These are phyloP conservation scores for Penicillium sp. DNA, from an alignment of 2,329 filamentous ascomycete genomes.

Conservation along the genomic window DNA sequence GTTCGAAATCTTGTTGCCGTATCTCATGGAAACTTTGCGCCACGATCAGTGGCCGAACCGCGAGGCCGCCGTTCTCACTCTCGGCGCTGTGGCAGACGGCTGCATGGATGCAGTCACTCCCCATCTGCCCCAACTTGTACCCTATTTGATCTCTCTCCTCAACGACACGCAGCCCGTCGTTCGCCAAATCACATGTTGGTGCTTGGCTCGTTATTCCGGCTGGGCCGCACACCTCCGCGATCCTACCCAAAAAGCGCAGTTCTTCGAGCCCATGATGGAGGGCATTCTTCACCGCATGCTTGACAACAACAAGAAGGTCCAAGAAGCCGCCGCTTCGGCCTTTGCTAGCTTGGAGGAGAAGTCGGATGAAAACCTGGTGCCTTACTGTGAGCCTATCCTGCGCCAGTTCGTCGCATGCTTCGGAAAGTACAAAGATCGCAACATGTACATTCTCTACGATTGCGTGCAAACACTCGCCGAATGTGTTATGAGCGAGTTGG, in stretches of 20 bases:
- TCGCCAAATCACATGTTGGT: slow-evolving; percentile 97
- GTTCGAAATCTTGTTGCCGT: slow-evolving; percentile 89
- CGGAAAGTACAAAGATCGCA: slow-evolving; percentile 93
- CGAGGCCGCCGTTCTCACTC: slow-evolving; percentile 89
- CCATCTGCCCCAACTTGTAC: slow-evolving; percentile 85
- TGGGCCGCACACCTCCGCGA: slow-evolving; percentile 82
- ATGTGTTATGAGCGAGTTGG: slow-evolving; percentile 78
- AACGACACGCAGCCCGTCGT: slow-evolving; percentile 87
- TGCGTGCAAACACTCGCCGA: slow-evolving; percentile 97
- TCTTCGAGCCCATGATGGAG: slow-evolving; percentile 96
- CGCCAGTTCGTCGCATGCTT: slow-evolving; percentile 93
- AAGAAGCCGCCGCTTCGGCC: slow-evolving; percentile 92
- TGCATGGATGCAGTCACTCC: slow-evolving; percentile 88
- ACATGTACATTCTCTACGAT: slow-evolving; percentile 98
- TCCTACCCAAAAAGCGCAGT: slow-evolving; percentile 68
- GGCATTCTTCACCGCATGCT: slow-evolving; percentile 93
- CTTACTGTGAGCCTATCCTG: slow-evolving; percentile 87
- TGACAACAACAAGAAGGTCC: slow-evolving; percentile 95
- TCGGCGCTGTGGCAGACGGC: slow-evolving; percentile 92
- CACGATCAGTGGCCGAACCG: slow-evolving; percentile 89
- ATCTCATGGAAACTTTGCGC: slow-evolving; percentile 84
- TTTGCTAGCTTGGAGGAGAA: slow-evolving; percentile 97
- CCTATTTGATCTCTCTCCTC: slow-evolving; percentile 84
- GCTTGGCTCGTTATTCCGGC: slow-evolving; percentile 85
- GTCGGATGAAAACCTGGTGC: slow-evolving; percentile 75